phyloP scores from a whole-genome alignment of 73 alveolate genomes.

The Uronychia binucleata region DNA sequence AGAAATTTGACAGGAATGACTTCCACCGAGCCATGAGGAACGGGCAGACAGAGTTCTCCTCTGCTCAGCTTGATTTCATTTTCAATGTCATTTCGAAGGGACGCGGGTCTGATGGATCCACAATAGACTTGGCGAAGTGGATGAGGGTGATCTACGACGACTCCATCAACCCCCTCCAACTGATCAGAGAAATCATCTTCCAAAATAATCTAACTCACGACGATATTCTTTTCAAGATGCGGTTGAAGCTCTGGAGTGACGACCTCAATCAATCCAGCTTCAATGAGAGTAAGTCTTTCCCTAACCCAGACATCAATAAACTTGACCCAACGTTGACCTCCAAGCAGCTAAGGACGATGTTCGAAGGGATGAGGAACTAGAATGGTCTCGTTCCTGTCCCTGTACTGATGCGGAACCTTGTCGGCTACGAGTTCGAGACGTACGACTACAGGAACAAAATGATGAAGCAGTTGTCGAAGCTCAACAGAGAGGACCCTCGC shows the following conservation, averaged over 20 bases:
- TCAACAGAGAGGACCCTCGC: not conserved
- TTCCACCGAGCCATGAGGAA: slow-evolving; percentile 34
- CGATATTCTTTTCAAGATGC: slow-evolving; percentile 41
- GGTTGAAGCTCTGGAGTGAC: slow-evolving; percentile 38
- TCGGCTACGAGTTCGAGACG: slow-evolving; percentile 45
- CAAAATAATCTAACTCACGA: slow-evolving; percentile 29
- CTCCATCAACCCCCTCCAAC: slow-evolving; percentile 26
- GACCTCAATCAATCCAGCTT: slow-evolving; percentile 28
- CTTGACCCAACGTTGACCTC: slow-evolving; percentile 34
- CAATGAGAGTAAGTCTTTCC: slow-evolving; percentile 5
- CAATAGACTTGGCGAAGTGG: slow-evolving; percentile 40
- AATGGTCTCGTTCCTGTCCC: slow-evolving; percentile 22
- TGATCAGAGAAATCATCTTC: slow-evolving; percentile 31
- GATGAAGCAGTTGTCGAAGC: slow-evolving; percentile 14
- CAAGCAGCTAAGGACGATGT: slow-evolving; percentile 13
- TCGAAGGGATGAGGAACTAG: slow-evolving; percentile 27
- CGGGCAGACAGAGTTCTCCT: slow-evolving; percentile 14
- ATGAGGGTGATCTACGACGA: slow-evolving; percentile 30
- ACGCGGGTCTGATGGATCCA: slow-evolving; percentile 16
- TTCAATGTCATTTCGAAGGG: slow-evolving; percentile 10
- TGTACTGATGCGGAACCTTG: slow-evolving; percentile 25
- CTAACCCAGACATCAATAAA: not conserved
- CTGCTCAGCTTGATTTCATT: slow-evolving; percentile 40
- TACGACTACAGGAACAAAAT: slow-evolving; percentile 43
- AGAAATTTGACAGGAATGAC: slow-evolving; percentile 19